These are phyloP conservation scores for Fragaria iinumae DNA, from an alignment of 306 rosid genomes.

Conservation along the genomic window DNA sequence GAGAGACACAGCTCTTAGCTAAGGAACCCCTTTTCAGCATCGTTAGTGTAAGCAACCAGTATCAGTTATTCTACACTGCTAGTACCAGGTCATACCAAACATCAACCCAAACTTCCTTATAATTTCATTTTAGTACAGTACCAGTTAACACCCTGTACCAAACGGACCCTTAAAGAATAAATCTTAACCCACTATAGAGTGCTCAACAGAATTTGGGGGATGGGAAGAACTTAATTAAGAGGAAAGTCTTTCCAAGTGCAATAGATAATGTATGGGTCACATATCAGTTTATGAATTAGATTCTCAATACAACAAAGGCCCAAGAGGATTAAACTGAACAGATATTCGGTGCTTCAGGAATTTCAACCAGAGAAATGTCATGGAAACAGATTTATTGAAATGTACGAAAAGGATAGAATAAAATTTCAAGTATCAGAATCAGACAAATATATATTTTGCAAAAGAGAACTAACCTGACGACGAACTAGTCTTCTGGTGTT, in stretches of 20 bases:
- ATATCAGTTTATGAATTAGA: background rate
- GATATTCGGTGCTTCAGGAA: background rate
- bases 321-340: background rate
- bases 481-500: slow-evolving; percentile 84
- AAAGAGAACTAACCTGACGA: slow-evolving; percentile 59
- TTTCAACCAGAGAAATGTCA: background rate
- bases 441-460: background rate
- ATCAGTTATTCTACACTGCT: background rate
- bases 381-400: background rate
- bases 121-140: too few species aligned
- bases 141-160: too few species aligned
- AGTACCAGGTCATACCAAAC: background rate
- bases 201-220: background rate
- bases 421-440: background rate
- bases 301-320: slow-evolving; percentile 2
- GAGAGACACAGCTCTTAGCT: too few species aligned
- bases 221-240: background rate
- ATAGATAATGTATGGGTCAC: slow-evolving; percentile 5
- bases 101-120: too few species aligned
- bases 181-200: background rate
- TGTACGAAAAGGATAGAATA: background rate
- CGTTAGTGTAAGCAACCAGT: background rate
- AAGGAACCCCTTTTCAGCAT: too few species aligned
- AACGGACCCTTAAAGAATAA: background rate
- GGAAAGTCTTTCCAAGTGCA: background rate